Conservation (phyloP, 2,329 filamentous ascomycete genomes). For the Fusarium sp. region DNA sequence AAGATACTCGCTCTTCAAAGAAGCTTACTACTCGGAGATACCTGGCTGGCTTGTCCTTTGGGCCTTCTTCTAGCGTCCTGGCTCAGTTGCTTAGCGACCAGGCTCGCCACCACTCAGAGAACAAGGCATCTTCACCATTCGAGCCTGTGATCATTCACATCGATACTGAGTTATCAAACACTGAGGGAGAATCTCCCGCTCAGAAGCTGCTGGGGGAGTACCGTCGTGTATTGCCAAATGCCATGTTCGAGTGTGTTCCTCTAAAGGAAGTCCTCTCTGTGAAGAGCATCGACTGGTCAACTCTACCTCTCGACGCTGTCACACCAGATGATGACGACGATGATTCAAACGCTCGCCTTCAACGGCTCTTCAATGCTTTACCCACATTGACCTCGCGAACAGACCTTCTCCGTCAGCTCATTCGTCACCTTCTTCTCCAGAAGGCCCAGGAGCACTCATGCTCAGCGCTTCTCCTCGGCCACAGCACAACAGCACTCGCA, state of each 20-base stretch:
- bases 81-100: slow-evolving; percentile 79
- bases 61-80: slow-evolving; percentile 80
- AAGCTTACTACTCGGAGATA: slow-evolving; percentile 57
- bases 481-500: slow-evolving; percentile 88
- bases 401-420: slow-evolving; percentile 77
- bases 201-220: slow-evolving; percentile 61
- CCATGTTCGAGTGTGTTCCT: slow-evolving; percentile 69
- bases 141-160: slow-evolving; percentile 70
- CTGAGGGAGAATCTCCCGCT: slow-evolving; percentile 45
- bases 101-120: slow-evolving; percentile 70
- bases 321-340: slow-evolving; percentile 4
- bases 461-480: slow-evolving; percentile 80
- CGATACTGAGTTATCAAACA: slow-evolving; percentile 51
- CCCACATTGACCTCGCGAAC: slow-evolving; percentile 78
- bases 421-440: slow-evolving; percentile 75
- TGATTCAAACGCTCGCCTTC: slow-evolving; percentile 56
- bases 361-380: slow-evolving; percentile 66
- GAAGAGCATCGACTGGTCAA: slow-evolving; percentile 62
- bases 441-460: slow-evolving; percentile 69
- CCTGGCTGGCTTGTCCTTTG: slow-evolving; percentile 83
- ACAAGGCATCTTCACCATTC: slow-evolving; percentile 72
- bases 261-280: slow-evolving; percentile 70
- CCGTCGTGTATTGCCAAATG: slow-evolving; percentile 69
- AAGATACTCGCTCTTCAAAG: slow-evolving; percentile 53
- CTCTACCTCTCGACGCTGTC: slow-evolving; percentile 48